Conservation (phyloP, 352 stramenopile genomes). For the Phytophthora ramorum region DNA sequence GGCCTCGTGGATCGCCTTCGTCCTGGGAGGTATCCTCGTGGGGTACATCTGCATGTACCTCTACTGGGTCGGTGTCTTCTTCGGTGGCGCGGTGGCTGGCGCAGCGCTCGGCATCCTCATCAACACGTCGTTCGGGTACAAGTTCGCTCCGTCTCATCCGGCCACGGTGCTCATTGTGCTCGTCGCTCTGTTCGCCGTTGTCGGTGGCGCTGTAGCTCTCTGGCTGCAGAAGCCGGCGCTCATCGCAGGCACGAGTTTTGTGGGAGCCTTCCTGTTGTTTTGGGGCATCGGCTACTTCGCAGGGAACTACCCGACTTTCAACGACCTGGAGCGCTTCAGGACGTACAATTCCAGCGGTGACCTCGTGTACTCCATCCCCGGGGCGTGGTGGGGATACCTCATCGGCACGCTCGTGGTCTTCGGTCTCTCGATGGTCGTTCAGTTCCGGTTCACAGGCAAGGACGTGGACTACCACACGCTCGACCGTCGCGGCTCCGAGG, state of each 20-base stretch:
- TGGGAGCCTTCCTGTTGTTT: conserved; percentile 49
- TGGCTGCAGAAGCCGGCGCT: conserved; percentile 69
- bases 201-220: conserved; percentile 49
- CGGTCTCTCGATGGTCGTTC: conserved; percentile 51
- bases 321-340: conserved; percentile 50
- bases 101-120: conserved; percentile 64
- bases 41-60: conserved; percentile 60
- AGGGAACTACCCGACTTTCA: conserved; percentile 63
- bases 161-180: conserved; percentile 62
- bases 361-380: conserved; percentile 47
- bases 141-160: conserved; percentile 62
- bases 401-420: conserved; percentile 58
- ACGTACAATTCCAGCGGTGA: conserved; percentile 41
- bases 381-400: conserved; percentile 71
- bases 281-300: conserved; percentile 74
- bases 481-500: conserved; percentile 21
- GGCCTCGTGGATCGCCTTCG: conserved; percentile 78
- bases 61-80: conserved; percentile 61
- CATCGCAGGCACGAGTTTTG: conserved; percentile 54
- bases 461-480: conserved; percentile 48
- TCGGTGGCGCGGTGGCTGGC: conserved; percentile 61
- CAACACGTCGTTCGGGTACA: conserved; percentile 61
- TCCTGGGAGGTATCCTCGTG: conserved; percentile 58
- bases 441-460: conserved; percentile 51
- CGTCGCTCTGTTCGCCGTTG: conserved; percentile 49